Base-by-base conservation (phyloP, 164 flowering plant species). In the Sedum album region DNA sequence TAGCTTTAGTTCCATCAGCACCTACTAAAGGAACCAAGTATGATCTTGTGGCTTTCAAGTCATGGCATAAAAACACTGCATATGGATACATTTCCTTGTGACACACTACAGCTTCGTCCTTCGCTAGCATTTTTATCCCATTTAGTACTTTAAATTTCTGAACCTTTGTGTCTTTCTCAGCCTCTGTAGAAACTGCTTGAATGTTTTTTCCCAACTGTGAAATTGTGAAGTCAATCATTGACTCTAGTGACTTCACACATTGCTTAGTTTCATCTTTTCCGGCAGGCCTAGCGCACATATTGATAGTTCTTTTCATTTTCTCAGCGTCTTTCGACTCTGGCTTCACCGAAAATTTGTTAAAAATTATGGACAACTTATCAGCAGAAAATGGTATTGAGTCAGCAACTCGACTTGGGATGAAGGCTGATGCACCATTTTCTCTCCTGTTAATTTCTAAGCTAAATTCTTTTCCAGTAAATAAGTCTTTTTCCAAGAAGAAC, bases 211-310 rank as follows among this genome's bases (percentile, higher is more conserved):
- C 82, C 6, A 83, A 76, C 76, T 73, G 72, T 2, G 82, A 74
- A 23, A 72, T 76, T 70, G 76, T 71, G 70, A 69, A 83, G 60
- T 83, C 82, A 14, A 83, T 49, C 84, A 83, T 83, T 0, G 83
- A 73, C 69, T 83, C 84, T 23, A 80, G 66, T 18, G 86, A 80
- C 10, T 81, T 80, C 30, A 82, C 82, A 35, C 86, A 83, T 25
- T 69, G 72, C 73, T 80, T 79, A 7, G 73, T 78, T 71, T 83
- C 86, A 18, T 81, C 83, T 65, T 63, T 49, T 0, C 73, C 69
- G 13, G 49, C 74, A 0, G 79, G 72, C 10, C 31, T 68, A 46
- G 80, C 80, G 44, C 86, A 83, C 62, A 75, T 70, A 6, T 74
- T 46, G 23, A 83, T 74, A 28, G 86, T 77, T 25, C 68, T 68